Base-by-base conservation (phyloP, 345 rosid species). In the Aquilaria yunnanensis region DNA sequence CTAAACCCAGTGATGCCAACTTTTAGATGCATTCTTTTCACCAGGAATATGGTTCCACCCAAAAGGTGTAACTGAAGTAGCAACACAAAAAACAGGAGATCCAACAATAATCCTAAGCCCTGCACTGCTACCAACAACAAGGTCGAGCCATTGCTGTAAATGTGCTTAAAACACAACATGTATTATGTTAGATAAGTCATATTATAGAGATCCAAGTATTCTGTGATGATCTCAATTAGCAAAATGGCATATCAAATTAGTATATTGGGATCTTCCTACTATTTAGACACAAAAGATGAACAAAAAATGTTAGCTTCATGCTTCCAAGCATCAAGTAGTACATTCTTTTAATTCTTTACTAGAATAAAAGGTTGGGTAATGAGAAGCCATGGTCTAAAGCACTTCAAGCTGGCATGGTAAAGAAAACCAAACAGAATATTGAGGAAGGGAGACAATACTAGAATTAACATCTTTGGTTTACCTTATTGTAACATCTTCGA, bases 401-500 rank as follows among this genome's bases (percentile, higher is more conserved):
- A 47, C 30, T 23, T 52, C 32, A 14, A 32, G 65, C 48, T 12
- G 30, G 53, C 5, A 23, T 16, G 41, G 49, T 48, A 32, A 56
- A 54, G 43, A 37, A 37, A 56, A 57, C 23, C 23, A 23, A 23
- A 23, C 32, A 29, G 59, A 32, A 55, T 47, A 23, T 47, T 49
- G 32, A 62, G 50, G 8, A 3, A 3, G 55, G 67, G 3, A 46
- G 37, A 79, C 13, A 64, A 37, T 2, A 93, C 97, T 97, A 78
- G 97, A 93, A 77, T 90, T 97, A 63, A 93, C 96, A 6, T 94
- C 96, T 74, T 86, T 93, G 30, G 87, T 88, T 72, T 93, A 96
- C 78, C 98, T 86, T 54, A 30, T 83, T 29, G 97, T 90, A 51
- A 97, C 98, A 61, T 93, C 98, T 63, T 90, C 86, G 8, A 96